Base-by-base conservation (phyloP, 2,329 filamentous ascomycete genomes). In the Neonectria ditissima region DNA sequence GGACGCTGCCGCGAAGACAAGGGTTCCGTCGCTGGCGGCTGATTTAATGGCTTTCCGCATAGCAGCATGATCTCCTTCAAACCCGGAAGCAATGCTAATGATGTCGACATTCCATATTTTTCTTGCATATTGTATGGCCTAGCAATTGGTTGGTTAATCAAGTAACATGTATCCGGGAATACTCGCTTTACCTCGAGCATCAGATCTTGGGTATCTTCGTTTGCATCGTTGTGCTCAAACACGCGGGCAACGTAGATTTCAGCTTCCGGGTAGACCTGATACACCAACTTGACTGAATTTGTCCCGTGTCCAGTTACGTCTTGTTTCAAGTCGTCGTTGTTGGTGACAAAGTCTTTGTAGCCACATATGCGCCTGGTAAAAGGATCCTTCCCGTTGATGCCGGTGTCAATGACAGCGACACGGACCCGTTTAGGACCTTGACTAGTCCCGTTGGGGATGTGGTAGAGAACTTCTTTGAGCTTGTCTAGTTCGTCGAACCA, bases 41-140 rank as follows among this genome's bases (percentile, higher is more conserved):
- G 16, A 28, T 2, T 63, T 57, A 16, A 66, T 66, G 0, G 52
- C 60, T 28, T n/a, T 41, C 16, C 55, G 24, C 55, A 63, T 56
- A 2, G 13, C 1, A 4, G 18, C 16, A 13, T 66, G 55, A 0
- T 59, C 55, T 44, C 14, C 7, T 14, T 65, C 55, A 18, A 65
- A 65, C 8, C 63, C 63, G 1, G 55, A 65, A 7, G 63, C 55
- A 1, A 65, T 65, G 1, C 44, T 56, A 32, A 65, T 63, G n/a
- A 65, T 48, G 24, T 65, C 55, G 4, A 24, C 60, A 4, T 65
- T n/a, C 63, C 55, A 63, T 8, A 26, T 14, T 10, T 59, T 32
- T 13, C 54, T 34, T 14, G 63, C 55, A 48, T 65, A 22, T 2
- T 52, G 13, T 0, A 61, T 61, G 5, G 62, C 62, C 62, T 64